phyloP scores from a whole-genome alignment of 2,329 filamentous ascomycete genomes.

The Alternaria rosae region DNA sequence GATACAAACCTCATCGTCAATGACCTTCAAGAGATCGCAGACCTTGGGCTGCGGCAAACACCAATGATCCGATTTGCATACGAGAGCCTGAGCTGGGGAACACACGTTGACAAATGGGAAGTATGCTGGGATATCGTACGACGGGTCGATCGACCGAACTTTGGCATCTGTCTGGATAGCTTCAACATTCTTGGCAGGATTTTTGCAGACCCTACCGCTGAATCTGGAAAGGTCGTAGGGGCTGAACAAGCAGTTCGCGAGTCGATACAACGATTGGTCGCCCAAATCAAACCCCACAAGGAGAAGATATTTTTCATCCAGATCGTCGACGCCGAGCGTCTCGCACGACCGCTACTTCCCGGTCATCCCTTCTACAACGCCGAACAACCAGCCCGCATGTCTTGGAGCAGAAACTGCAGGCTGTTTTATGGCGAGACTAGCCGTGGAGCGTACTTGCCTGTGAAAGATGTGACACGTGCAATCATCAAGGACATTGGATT shows the following conservation, averaged over 20 bases:
- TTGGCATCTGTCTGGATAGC: conserved; percentile 78
- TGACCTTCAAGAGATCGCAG: conserved; percentile 71
- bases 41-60: conserved; percentile 66
- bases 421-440: conserved; percentile 71
- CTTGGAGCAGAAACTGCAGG: conserved; percentile 78
- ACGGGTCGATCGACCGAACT: conserved; percentile 72
- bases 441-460: conserved; percentile 72
- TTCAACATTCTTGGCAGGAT: conserved; percentile 78
- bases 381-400: conserved; percentile 72
- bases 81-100: conserved; percentile 77
- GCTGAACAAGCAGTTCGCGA: conserved; percentile 63
- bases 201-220: conserved; percentile 70
- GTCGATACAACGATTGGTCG: conserved; percentile 64
- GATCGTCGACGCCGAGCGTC: conserved; percentile 74
- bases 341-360: conserved; percentile 63
- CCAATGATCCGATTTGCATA: conserved; percentile 73
- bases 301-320: conserved; percentile 78
- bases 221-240: conserved; percentile 60
- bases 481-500: conserved; percentile 71
- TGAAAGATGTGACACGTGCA: conserved; percentile 65
- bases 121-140: conserved; percentile 72
- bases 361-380: conserved; percentile 66
- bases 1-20: conserved; percentile 65
- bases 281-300: conserved; percentile 61
- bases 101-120: conserved; percentile 75